Conservation (phyloP, 805 yeast genomes). For the Priceomyces haplophilus region DNA sequence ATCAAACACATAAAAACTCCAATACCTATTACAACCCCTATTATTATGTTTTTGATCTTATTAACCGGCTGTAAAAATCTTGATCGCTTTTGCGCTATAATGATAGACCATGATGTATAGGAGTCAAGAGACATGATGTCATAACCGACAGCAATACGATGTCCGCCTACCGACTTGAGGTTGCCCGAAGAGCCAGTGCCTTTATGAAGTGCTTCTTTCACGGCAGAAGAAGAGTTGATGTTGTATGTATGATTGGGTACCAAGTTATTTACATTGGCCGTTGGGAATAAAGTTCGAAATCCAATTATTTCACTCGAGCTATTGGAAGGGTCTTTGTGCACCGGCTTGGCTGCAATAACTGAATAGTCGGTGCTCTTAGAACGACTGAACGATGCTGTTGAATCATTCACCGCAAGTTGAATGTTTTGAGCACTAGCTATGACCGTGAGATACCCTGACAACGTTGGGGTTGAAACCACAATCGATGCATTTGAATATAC, state of each 20-base stretch:
- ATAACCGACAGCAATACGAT: slow-evolving; percentile 34
- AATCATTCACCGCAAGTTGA: slow-evolving; percentile 25
- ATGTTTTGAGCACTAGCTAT: slow-evolving; percentile 33
- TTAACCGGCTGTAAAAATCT: slow-evolving; percentile 62
- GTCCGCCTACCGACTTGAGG: slow-evolving; percentile 19
- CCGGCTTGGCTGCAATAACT: slow-evolving; percentile 33
- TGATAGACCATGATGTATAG: slow-evolving; percentile 62
- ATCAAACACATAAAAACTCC: slow-evolving; percentile 70
- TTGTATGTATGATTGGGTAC: slow-evolving; percentile 22
- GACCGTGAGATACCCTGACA: slow-evolving; percentile 71
- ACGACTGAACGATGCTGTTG: slow-evolving; percentile 11
- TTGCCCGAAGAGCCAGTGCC: slow-evolving; percentile 29
- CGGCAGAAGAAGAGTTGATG: slow-evolving; percentile 26
- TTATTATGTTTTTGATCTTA: slow-evolving; percentile 61
- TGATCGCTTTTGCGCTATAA: slow-evolving; percentile 60
- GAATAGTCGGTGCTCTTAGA: slow-evolving; percentile 19
- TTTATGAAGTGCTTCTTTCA: slow-evolving; percentile 25
- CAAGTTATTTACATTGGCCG: slow-evolving; percentile 7
- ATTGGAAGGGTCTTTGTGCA: slow-evolving; percentile 16
- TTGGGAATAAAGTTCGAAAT: slow-evolving; percentile 34
- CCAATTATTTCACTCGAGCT: slow-evolving; percentile 46
- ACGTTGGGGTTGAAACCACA: slow-evolving; percentile 47
- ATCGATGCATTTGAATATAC: slow-evolving; percentile 73
- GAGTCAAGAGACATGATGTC: slow-evolving; percentile 26
- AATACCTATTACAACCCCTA: slow-evolving; percentile 75